Evolutionary conservation across 768 basidiomycete genomes (phyloP).

Genomic region (Trametes coccinea): DNA sequence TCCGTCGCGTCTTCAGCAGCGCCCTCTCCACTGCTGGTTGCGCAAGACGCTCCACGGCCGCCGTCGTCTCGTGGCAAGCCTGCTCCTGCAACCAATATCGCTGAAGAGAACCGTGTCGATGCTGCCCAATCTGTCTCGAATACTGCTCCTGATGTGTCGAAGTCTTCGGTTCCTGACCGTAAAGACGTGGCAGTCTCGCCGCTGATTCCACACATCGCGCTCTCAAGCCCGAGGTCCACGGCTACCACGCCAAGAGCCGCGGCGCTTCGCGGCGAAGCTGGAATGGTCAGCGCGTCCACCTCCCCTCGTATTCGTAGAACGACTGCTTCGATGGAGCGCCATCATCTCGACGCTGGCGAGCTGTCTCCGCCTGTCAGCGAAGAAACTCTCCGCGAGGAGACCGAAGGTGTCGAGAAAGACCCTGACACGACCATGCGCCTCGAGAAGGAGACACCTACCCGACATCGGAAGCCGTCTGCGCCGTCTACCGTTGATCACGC

Average conservation of each 20-base stretch:
- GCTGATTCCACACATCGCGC: not conserved
- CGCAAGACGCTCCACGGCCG: not conserved
- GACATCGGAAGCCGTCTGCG: not conserved
- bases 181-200: constrained; percentile 6
- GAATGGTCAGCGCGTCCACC: not conserved
- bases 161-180: not conserved
- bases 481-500: not conserved
- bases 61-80: not conserved
- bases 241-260: not conserved
- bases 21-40: not conserved
- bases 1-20: constrained; percentile 10
- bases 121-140: not conserved
- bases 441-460: not conserved
- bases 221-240: not conserved
- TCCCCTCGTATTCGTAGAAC: not conserved
- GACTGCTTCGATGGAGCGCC: not conserved
- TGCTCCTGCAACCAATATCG: too few relatives aligned
- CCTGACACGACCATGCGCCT: not conserved
- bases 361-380: constrained; percentile 19
- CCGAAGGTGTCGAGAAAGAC: constrained; percentile 15
- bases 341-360: constrained; percentile 9
- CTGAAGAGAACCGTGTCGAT: not conserved
- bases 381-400: constrained; percentile 16
- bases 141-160: too few relatives aligned
- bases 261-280: not conserved